Percentiles rank a stretch among this genome's conserved stretches.
These are phyloP conservation scores for Globomyces sp. DNA, from an alignment of 371 early-diverging fungal genomes.

Conservation along the genomic window DNA sequence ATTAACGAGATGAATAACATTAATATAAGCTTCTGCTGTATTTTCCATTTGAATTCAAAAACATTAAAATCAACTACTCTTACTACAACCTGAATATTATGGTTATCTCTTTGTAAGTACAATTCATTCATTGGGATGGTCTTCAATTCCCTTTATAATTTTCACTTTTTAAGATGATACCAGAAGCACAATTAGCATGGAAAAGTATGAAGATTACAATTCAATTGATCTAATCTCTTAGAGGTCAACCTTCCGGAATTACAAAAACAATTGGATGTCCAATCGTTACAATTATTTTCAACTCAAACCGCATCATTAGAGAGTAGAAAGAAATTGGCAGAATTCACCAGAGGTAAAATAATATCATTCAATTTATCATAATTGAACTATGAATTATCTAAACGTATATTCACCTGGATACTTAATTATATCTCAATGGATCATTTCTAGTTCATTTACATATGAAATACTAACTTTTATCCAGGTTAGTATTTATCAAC, in stretches of 20 bases:
- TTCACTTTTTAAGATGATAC: no score
- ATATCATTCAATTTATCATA: not conserved
- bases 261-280: constrained; percentile 72
- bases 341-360: constrained; percentile 77
- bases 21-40: no score
- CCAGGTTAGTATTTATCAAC: not conserved
- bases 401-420: not conserved
- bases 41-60: no score
- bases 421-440: no score
- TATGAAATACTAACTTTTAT: not conserved
- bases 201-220: no score
- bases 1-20: no score
- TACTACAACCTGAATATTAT: no score
- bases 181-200: no score
- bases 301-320: constrained; percentile 79
- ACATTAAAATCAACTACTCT: no score
- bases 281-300: constrained; percentile 75
- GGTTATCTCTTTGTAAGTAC: no score
- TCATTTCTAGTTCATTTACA: not conserved
- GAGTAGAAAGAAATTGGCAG: constrained; percentile 79
- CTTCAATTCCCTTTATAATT: no score
- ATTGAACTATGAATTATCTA: not conserved
- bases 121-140: no score
- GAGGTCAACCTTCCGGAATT: constrained; percentile 65
- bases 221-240: not conserved